phyloP scores from a whole-genome alignment of 345 rosid species.

The Euphorbia pulcherrima region DNA sequence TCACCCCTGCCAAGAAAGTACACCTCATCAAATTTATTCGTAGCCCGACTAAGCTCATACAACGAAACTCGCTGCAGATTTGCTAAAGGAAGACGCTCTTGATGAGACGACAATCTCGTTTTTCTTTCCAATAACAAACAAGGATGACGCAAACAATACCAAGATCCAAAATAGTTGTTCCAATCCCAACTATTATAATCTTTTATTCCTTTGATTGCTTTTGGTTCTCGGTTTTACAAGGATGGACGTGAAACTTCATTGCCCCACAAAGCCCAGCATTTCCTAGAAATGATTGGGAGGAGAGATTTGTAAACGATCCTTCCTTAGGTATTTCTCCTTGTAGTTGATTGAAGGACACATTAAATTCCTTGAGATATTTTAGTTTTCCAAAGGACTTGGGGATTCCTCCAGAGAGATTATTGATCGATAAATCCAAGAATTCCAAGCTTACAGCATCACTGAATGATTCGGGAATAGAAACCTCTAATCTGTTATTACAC shows the following conservation, averaged over 20 bases:
- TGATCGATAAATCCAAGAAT: background rate
- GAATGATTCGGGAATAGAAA: background rate
- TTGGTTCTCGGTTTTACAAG: conserved; percentile 8
- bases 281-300: background rate
- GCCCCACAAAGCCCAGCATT: conserved; percentile 20
- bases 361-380: conserved; percentile 5
- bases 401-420: conserved; percentile 6
- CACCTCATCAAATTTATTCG: too few species aligned
- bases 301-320: background rate
- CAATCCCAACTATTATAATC: background rate
- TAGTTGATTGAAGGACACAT: conserved; percentile 17
- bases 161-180: background rate
- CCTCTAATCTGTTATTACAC: background rate
- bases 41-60: too few species aligned
- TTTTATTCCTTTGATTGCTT: background rate
- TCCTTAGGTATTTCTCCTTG: conserved; percentile 11
- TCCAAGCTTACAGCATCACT: background rate
- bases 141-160: background rate
- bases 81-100: background rate
- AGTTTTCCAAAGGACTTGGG: conserved; percentile 20
- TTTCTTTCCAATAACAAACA: background rate
- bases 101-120: background rate
- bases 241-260: conserved; percentile 12
- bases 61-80: too few species aligned
- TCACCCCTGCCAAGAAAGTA: background rate